Percentiles rank a stretch among this genome's conserved stretches.
Conservation (phyloP, 768 basidiomycete genomes). For the Tulasnella calospora region DNA sequence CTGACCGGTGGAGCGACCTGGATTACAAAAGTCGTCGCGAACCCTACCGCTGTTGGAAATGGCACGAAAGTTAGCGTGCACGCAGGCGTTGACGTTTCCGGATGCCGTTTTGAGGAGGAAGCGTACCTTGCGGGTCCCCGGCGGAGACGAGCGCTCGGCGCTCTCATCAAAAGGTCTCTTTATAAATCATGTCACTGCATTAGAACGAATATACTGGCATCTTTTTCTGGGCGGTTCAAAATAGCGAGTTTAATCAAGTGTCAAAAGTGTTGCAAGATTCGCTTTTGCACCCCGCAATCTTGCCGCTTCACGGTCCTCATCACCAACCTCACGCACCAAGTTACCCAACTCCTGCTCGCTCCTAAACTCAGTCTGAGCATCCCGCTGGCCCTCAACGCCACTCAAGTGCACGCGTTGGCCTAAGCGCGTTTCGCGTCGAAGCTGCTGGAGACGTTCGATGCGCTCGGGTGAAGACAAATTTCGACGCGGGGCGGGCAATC, state of each 20-base stretch:
- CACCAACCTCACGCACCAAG: slow-evolving; percentile 60
- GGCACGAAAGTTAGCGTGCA: no score
- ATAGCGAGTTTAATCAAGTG: slow-evolving; percentile 64
- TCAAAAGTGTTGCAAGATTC: slow-evolving; percentile 47
- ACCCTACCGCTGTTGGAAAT: no score
- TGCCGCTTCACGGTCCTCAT: slow-evolving; percentile 57
- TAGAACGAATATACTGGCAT: no score
- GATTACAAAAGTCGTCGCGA: not conserved
- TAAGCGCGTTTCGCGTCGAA: slow-evolving; percentile 69
- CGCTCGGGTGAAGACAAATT: slow-evolving; percentile 51
- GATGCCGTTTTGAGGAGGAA: slow-evolving; percentile 57
- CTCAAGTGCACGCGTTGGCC: slow-evolving; percentile 66
- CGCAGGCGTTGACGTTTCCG: slow-evolving; percentile 30
- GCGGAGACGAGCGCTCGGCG: slow-evolving; percentile 61
- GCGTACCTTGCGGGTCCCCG: slow-evolving; percentile 70
- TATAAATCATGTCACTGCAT: not conserved
- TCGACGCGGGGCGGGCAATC: slow-evolving; percentile 32
- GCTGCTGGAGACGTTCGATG: slow-evolving; percentile 64
- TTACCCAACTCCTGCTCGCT: slow-evolving; percentile 63
- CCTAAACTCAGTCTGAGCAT: slow-evolving; percentile 53
- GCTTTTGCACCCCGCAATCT: slow-evolving; percentile 4
- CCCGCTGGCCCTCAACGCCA: slow-evolving; percentile 51
- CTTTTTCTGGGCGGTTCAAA: not conserved
- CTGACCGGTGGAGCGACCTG: not conserved
- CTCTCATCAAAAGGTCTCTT: slow-evolving; percentile 55